phyloP scores from a whole-genome alignment of 2,329 filamentous ascomycete genomes.

The Aspergillus ibericus region DNA sequence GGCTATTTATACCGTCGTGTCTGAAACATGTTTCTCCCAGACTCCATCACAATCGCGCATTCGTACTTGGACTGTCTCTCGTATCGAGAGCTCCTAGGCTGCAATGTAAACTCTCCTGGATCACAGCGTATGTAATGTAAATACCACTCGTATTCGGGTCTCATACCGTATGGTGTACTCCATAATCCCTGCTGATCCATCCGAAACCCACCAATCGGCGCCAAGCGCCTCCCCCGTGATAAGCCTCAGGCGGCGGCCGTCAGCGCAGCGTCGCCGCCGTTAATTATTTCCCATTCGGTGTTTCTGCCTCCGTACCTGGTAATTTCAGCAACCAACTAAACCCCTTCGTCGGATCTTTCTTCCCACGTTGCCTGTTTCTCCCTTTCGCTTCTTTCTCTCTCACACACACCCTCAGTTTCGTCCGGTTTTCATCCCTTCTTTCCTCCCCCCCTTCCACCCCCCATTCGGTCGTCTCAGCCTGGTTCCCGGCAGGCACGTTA shows the following conservation, averaged over 20 bases:
- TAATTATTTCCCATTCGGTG: background rate
- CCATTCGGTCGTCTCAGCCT: slow-evolving; percentile 1
- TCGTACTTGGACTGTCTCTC: background rate
- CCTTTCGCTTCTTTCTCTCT: slow-evolving; percentile 4
- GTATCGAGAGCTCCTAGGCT: background rate
- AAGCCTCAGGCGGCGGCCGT: slow-evolving; percentile 6
- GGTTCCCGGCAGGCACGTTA: slow-evolving; percentile 14
- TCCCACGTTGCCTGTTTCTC: slow-evolving; percentile 2
- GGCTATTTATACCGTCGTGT: background rate
- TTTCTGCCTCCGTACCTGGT: background rate
- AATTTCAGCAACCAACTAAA: background rate
- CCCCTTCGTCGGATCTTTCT: background rate
- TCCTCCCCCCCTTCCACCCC: slow-evolving; percentile 5
- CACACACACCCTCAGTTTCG: slow-evolving; percentile 7
- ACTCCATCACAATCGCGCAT: background rate
- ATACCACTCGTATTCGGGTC: background rate
- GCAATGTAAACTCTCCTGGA: background rate
- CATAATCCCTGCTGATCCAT: slow-evolving; percentile 1
- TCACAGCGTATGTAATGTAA: background rate
- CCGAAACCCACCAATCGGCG: slow-evolving; percentile 7
- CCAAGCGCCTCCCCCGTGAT: background rate
- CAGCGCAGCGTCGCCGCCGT: background rate
- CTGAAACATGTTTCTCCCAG: background rate
- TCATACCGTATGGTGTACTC: background rate
- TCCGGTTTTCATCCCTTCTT: background rate